These are phyloP conservation scores for Coleophoma cylindrospora DNA, from an alignment of 2,329 filamentous ascomycete genomes.

Conservation along the genomic window DNA sequence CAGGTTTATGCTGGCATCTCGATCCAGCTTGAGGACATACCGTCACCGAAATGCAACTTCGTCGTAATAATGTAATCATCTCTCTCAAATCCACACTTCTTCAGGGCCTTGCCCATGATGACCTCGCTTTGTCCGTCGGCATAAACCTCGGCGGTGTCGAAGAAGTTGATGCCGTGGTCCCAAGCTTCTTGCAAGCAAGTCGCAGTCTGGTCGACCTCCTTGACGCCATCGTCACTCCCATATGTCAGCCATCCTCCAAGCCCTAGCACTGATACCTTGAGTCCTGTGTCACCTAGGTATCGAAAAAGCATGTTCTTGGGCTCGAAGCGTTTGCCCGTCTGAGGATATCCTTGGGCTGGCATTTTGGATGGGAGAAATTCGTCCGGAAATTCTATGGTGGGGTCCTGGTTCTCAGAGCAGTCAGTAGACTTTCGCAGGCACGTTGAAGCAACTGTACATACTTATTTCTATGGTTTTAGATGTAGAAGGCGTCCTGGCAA, in stretches of 20 bases:
- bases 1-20: too few species aligned
- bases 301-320: constrained; percentile 59
- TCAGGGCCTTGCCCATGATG: constrained; percentile 53
- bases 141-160: constrained; percentile 49
- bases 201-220: constrained; percentile 29
- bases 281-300: constrained; percentile 61
- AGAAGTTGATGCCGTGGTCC: constrained; percentile 48
- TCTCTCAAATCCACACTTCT: constrained; percentile 54
- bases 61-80: constrained; percentile 57
- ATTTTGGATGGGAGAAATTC: constrained; percentile 4
- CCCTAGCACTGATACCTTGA: constrained; percentile 67
- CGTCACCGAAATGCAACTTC: constrained; percentile 49
- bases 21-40: constrained; percentile 26
- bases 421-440: too few species aligned
- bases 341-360: constrained; percentile 12
- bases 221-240: constrained; percentile 35
- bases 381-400: too few species aligned
- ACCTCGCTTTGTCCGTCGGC: constrained; percentile 42
- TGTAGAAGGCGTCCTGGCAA: too few species aligned
- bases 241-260: constrained; percentile 69
- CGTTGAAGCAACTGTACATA: too few species aligned
- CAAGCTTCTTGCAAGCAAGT: constrained; percentile 47
- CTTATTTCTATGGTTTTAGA: too few species aligned
- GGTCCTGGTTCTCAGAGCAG: too few species aligned
- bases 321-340: constrained; percentile 15